Percentiles rank a stretch among this genome's conserved stretches.
Conservation (phyloP, 306 rosid species). For the Fragaria vesca region DNA sequence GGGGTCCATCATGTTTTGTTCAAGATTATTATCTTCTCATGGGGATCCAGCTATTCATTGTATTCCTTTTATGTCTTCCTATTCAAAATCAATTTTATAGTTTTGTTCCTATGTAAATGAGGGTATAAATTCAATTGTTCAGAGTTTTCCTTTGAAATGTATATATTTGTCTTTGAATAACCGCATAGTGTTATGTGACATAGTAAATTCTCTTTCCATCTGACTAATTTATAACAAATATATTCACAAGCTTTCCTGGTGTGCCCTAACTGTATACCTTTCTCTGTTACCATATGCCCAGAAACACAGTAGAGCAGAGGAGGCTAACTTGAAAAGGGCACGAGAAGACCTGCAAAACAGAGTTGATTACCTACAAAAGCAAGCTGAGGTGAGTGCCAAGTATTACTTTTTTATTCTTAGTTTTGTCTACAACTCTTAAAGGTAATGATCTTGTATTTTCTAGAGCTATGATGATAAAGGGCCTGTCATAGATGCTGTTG, state of each 20-base stretch:
- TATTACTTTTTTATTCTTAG: conserved; percentile 13
- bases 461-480: conserved; percentile 93
- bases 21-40: not conserved
- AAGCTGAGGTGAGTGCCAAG: conserved; percentile 71
- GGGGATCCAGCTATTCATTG: not conserved
- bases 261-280: conserved; percentile 19
- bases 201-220: conserved; percentile 13
- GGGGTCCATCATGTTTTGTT: not conserved
- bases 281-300: conserved; percentile 30
- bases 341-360: conserved; percentile 82
- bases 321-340: conserved; percentile 54
- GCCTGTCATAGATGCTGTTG: conserved; percentile 88
- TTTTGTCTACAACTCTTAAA: conserved; percentile 19
- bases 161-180: not conserved
- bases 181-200: too few species aligned
- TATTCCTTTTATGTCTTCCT: not conserved
- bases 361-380: conserved; percentile 74
- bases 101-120: not conserved
- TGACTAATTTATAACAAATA: not conserved
- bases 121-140: not conserved
- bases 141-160: conserved; percentile 4
- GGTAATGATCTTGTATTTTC: conserved; percentile 30
- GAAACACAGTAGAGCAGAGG: conserved; percentile 66
- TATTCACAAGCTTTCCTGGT: not conserved
- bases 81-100: not conserved